These are phyloP conservation scores for Mucor indicus DNA, from an alignment of 371 early-diverging fungal species.

Conservation along the genomic window DNA sequence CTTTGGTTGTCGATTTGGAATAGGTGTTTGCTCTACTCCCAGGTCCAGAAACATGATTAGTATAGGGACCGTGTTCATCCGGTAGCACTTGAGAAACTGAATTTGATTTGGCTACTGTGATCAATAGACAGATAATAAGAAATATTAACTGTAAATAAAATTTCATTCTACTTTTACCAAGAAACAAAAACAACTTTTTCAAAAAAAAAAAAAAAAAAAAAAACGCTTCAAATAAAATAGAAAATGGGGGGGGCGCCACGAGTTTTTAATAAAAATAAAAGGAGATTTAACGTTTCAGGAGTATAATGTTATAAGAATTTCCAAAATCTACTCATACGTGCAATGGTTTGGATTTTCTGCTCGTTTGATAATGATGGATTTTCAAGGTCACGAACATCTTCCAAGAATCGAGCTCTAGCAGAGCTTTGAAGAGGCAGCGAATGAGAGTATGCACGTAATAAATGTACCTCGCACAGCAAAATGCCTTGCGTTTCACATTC, in stretches of 20 bases:
- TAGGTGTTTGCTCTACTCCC: slow-evolving; percentile 4
- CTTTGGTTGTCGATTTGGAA: background rate
- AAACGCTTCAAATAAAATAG: too few relatives aligned
- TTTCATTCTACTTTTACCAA: too few relatives aligned
- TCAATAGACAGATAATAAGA: too few relatives aligned
- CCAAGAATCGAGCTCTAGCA: slow-evolving; percentile 65
- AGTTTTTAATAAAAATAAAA: too few relatives aligned
- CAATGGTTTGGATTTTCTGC: slow-evolving; percentile 61
- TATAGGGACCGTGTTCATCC: background rate
- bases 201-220: too few relatives aligned
- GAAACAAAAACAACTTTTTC: too few relatives aligned
- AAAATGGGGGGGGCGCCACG: too few relatives aligned
- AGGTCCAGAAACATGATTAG: slow-evolving; percentile 4
- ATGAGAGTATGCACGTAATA: slow-evolving; percentile 51
- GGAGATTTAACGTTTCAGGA: too few relatives aligned
- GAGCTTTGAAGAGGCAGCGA: slow-evolving; percentile 47
- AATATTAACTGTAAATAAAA: too few relatives aligned
- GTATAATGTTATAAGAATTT: slow-evolving; percentile 26
- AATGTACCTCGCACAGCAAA: slow-evolving; percentile 67
- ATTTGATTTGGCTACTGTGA: background rate
- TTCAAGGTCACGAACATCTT: slow-evolving; percentile 72
- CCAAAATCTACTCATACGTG: slow-evolving; percentile 65
- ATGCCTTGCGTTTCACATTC: slow-evolving; percentile 69
- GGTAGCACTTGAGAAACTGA: background rate
- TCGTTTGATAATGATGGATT: slow-evolving; percentile 49